Evolutionary conservation across 306 rosid species (phyloP).

Genomic region (Medicago ruthenica): DNA sequence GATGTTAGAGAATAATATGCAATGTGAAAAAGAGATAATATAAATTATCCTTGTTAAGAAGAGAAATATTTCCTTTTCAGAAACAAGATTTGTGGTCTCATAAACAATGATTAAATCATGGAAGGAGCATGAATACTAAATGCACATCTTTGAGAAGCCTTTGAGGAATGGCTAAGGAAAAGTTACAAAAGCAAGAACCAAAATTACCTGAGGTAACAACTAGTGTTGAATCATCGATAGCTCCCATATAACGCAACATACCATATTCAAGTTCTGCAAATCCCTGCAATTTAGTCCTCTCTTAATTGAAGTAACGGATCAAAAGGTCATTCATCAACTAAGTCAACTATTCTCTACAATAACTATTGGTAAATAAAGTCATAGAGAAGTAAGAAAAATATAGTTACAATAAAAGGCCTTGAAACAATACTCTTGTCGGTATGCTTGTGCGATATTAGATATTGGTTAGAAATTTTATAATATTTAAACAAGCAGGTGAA

Average conservation of each 20-base stretch:
- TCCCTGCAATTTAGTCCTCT: constrained; percentile 59
- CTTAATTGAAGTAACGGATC: constrained; percentile 28
- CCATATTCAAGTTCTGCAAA: constrained; percentile 96
- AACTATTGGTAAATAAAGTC: constrained; percentile 16
- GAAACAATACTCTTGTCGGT: background rate
- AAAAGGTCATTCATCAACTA: constrained; percentile 17
- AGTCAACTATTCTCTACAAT: constrained; percentile 19
- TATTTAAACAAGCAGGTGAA: constrained; percentile 15
- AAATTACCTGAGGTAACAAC: constrained; percentile 79
- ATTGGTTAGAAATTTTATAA: constrained; percentile 11
- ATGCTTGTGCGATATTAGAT: background rate
- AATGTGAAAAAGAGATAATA: too few species aligned
- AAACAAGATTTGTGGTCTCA: too few species aligned
- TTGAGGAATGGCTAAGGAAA: constrained; percentile 5
- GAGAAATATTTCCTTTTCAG: too few species aligned
- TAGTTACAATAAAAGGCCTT: background rate
- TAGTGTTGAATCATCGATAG: constrained; percentile 80
- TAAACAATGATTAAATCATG: constrained; percentile 15
- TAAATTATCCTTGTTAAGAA: too few species aligned
- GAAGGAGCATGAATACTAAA: background rate
- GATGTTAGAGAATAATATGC: too few species aligned
- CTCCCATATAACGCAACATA: constrained; percentile 86
- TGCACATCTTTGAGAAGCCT: background rate
- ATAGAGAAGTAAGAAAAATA: background rate
- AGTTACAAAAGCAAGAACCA: constrained; percentile 18